These are phyloP conservation scores for Serpula lacrymans DNA, from an alignment of 768 basidiomycete genomes.

Conservation along the genomic window DNA sequence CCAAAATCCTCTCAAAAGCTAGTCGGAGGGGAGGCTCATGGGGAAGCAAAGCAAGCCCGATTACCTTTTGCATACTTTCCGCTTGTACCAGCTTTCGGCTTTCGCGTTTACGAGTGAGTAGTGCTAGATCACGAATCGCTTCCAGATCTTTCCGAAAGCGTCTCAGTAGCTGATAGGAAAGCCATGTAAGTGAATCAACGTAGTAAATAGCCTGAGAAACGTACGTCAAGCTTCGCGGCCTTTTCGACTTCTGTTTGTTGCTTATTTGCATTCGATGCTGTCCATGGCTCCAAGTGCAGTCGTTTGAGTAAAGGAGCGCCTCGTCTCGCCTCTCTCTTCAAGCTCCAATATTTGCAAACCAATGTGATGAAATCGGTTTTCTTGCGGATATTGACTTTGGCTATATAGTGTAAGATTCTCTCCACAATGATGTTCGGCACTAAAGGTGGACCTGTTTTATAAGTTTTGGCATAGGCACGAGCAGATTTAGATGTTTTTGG, in stretches of 20 bases:
- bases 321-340: conserved; percentile 89
- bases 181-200: conserved; percentile 3
- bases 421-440: conserved; percentile 85
- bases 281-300: conserved; percentile 97
- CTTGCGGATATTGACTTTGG: conserved; percentile 66
- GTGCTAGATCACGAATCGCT: conserved; percentile 60
- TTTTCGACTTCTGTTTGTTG: conserved; percentile 81
- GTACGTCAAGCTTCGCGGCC: conserved; percentile 73
- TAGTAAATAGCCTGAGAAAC: conserved; percentile 17
- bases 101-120: conserved; percentile 75
- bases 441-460: conserved; percentile 89
- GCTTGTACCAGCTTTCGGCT: conserved; percentile 70
- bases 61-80: conserved; percentile 61
- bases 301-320: conserved; percentile 93
- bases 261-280: conserved; percentile 63
- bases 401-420: conserved; percentile 71
- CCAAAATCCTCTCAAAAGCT: conserved; percentile 67
- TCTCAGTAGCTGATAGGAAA: conserved; percentile 44
- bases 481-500: conserved; percentile 69
- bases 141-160: conserved; percentile 76
- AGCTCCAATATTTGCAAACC: conserved; percentile 92
- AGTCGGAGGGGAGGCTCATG: conserved; percentile 57
- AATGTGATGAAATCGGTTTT: conserved; percentile 72
- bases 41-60: conserved; percentile 64
- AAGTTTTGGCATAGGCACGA: conserved; percentile 87